Evolutionary conservation across 1,284 basidiomycete genomes (phyloP).

Genomic region (Fomitopsis palustris): DNA sequence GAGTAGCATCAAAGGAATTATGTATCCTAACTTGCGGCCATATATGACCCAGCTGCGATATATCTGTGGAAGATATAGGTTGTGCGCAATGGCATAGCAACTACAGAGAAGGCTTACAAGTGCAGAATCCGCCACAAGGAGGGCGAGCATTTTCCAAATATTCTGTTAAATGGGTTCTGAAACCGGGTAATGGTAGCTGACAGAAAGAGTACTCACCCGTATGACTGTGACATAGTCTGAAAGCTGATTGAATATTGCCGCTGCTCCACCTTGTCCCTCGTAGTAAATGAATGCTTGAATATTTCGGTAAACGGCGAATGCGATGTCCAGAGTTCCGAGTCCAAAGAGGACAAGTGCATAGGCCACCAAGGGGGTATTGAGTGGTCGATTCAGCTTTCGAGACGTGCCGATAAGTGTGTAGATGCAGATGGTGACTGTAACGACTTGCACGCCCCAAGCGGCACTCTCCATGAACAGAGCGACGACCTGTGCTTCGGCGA

Average conservation of each 20-base stretch:
- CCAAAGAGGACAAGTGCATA: not conserved
- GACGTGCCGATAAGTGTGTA: not conserved
- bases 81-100: too few relatives aligned
- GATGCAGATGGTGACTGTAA: not conserved
- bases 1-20: constrained; percentile 15
- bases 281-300: constrained; percentile 22
- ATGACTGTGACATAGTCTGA: constrained; percentile 22
- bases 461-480: constrained; percentile 5
- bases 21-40: constrained; percentile 10
- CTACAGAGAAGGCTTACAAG: not conserved
- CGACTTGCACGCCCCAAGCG: not conserved
- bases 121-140: not conserved
- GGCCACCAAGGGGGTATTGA: not conserved
- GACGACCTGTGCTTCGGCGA: constrained; percentile 3
- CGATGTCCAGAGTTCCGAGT: constrained; percentile 18
- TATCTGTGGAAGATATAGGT: not conserved
- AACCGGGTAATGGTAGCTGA: not conserved
- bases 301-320: constrained; percentile 19
- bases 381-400: not conserved
- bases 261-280: constrained; percentile 16
- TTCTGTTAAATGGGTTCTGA: not conserved
- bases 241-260: constrained; percentile 17
- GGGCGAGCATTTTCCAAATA: not conserved
- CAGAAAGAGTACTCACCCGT: not conserved
- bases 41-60: constrained; percentile 26